Conservation (phyloP, 2,329 filamentous ascomycete genomes). For the Fusarium verrucosum region DNA sequence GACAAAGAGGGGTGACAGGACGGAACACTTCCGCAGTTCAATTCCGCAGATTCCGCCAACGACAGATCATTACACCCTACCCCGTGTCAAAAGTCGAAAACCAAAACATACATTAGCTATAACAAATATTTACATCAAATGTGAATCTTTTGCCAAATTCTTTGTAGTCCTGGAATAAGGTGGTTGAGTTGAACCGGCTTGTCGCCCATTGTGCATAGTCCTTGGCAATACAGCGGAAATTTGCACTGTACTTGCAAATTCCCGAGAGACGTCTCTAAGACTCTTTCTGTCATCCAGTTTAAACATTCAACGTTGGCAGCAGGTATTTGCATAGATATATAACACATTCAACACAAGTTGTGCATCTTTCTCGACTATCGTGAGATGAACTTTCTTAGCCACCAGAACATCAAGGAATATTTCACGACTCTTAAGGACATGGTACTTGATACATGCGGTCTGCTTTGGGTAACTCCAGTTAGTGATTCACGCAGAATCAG, state of each 20-base stretch:
- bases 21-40: background rate
- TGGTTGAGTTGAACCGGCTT: too few relatives aligned
- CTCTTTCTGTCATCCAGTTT: too few relatives aligned
- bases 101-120: too few relatives aligned
- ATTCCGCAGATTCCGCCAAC: background rate
- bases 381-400: background rate
- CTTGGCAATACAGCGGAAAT: too few relatives aligned
- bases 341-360: background rate
- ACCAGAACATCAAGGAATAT: background rate
- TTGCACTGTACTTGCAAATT: too few relatives aligned
- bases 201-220: too few relatives aligned
- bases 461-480: background rate
- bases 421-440: background rate
- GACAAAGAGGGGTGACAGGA: background rate
- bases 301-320: too few relatives aligned
- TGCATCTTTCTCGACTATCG: background rate
- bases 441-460: background rate
- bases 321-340: too few relatives aligned
- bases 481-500: conserved; percentile 46
- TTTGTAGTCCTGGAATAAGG: too few relatives aligned
- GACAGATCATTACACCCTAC: background rate
- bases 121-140: too few relatives aligned
- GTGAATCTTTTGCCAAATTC: too few relatives aligned
- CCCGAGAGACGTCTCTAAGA: too few relatives aligned
- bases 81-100: background rate